phyloP scores from a whole-genome alignment of 306 rosid species.

The Neltuma alba region DNA sequence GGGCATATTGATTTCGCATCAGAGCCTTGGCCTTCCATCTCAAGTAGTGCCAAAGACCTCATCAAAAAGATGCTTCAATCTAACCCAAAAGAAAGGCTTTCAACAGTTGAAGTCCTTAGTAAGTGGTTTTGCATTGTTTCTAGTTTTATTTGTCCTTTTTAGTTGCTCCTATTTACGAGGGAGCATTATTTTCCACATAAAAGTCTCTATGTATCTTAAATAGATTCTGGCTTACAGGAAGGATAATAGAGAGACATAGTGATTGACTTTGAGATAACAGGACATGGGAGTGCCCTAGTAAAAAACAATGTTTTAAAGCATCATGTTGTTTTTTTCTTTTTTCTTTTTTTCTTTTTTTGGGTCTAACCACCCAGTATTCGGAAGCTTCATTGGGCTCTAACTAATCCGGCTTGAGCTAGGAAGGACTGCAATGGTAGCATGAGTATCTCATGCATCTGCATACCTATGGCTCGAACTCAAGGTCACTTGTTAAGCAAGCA shows the following conservation, averaged over 20 bases:
- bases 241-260: not conserved
- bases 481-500: no score
- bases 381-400: no score
- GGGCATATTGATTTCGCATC: slow-evolving; percentile 85
- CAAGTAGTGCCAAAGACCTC: slow-evolving; percentile 85
- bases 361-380: no score
- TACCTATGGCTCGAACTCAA: no score
- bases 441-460: no score
- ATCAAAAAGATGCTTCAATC: slow-evolving; percentile 80
- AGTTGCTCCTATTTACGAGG: slow-evolving; percentile 1
- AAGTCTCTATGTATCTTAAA: not conserved
- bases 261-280: not conserved
- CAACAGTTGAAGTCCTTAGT: slow-evolving; percentile 80
- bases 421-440: no score
- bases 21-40: slow-evolving; percentile 95
- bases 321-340: not conserved
- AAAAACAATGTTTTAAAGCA: no score
- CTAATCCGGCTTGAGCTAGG: no score
- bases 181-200: slow-evolving; percentile 5
- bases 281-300: not conserved
- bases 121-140: slow-evolving; percentile 45
- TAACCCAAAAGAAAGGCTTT: slow-evolving; percentile 74
- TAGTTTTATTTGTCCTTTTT: slow-evolving; percentile 29
- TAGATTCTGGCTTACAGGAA: slow-evolving; percentile 12
- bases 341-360: not conserved